These are phyloP conservation scores for Solanum etuberosum DNA, from an alignment of 257 asterid species.

Conservation along the genomic window DNA sequence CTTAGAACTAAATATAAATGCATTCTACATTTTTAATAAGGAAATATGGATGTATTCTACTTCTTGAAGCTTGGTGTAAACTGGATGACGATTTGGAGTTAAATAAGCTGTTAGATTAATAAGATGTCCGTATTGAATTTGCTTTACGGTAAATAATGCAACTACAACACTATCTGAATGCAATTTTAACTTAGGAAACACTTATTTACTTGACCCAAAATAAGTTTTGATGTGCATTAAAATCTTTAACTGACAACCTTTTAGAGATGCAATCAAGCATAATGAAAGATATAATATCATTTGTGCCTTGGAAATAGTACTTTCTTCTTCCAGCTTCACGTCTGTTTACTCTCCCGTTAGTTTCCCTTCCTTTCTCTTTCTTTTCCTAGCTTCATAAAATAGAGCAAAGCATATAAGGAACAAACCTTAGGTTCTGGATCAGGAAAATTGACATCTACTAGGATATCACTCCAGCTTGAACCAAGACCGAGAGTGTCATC, in stretches of 20 bases:
- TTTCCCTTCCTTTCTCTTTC: not conserved
- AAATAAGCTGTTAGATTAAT: not conserved
- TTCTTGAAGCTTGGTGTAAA: not conserved
- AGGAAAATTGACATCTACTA: conserved; percentile 51
- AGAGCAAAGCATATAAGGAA: conserved; percentile 2
- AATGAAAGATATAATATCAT: not conserved
- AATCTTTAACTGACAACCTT: not conserved
- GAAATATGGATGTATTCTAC: not conserved
- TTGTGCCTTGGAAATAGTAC: not conserved
- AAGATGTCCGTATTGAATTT: not conserved
- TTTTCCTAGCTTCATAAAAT: not conserved
- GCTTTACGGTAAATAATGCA: not conserved
- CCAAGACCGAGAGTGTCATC: conserved; percentile 44
- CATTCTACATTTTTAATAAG: not conserved
- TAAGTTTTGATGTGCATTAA: not conserved
- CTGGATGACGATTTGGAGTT: not conserved
- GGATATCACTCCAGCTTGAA: conserved; percentile 50
- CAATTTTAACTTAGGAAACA: not conserved
- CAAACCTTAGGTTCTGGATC: conserved; percentile 64
- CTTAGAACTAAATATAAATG: not conserved
- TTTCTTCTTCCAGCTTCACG: not conserved
- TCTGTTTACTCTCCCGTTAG: not conserved
- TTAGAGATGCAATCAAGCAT: not conserved
- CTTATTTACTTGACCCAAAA: not conserved
- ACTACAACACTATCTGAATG: not conserved